A percentile compares a stretch with the other conserved stretches of the same genome.
These are phyloP conservation scores for Apiotrichum domesticum DNA, from an alignment of 1,284 basidiomycete species.

Conservation along the genomic window DNA sequence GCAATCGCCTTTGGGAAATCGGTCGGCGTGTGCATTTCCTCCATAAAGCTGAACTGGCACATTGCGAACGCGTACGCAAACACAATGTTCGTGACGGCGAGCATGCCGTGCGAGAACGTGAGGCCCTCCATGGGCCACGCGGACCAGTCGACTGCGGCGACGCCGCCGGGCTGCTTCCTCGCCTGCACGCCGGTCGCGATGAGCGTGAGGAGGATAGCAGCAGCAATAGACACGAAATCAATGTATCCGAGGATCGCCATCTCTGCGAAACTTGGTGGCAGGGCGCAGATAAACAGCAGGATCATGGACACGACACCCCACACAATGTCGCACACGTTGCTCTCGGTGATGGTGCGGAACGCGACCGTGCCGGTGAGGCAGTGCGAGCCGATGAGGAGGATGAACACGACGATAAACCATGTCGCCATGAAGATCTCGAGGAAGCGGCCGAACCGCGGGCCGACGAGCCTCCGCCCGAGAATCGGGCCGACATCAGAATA, in stretches of 20 bases:
- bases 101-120: conserved; percentile 29
- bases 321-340: conserved; percentile 7
- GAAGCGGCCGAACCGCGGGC: not conserved
- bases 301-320: conserved; percentile 13
- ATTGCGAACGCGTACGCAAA: conserved; percentile 28
- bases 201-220: conserved; percentile 29
- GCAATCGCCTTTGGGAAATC: conserved; percentile 28
- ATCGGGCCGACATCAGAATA: conserved; percentile 11
- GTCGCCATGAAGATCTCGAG: conserved; percentile 2
- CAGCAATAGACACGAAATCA: conserved; percentile 30
- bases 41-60: conserved; percentile 18
- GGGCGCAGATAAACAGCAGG: conserved; percentile 10
- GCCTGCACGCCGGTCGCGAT: conserved; percentile 31
- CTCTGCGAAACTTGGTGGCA: conserved; percentile 17
- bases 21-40: conserved; percentile 15
- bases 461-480: not conserved
- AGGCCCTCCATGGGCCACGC: conserved; percentile 25
- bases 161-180: conserved; percentile 4
- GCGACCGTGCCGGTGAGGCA: conserved; percentile 13
- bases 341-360: conserved; percentile 8
- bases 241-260: conserved; percentile 36
- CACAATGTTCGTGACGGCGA: conserved; percentile 31
- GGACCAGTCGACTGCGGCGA: conserved; percentile 27
- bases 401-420: conserved; percentile 7
- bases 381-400: conserved; percentile 10